Evolutionary conservation across 1,284 basidiomycete species (phyloP).

Genomic region (Ceratobasidium sp.): DNA sequence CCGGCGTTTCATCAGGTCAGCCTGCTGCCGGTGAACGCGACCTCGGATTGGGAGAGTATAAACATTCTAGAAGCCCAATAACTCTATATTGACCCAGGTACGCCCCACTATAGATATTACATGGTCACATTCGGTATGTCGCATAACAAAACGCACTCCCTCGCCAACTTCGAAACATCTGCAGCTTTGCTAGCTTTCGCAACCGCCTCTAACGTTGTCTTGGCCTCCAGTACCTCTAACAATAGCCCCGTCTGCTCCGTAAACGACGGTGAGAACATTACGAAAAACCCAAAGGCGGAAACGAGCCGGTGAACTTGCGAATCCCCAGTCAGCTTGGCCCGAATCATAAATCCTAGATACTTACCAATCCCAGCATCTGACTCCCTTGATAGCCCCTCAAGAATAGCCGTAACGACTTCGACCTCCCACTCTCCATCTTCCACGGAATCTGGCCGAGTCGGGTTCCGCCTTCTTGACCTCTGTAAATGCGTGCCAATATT

Average conservation of each 20-base stretch:
- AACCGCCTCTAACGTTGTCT: constrained; percentile 55
- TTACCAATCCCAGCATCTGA: constrained; percentile 72
- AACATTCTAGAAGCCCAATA: too few species aligned
- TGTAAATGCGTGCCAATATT: constrained; percentile 61
- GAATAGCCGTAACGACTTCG: constrained; percentile 76
- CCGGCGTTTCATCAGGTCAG: too few species aligned
- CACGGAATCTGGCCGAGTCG: constrained; percentile 53
- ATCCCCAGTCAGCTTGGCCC: too few species aligned
- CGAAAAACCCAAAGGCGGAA: constrained; percentile 72
- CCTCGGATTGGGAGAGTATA: too few species aligned
- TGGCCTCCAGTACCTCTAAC: constrained; percentile 72
- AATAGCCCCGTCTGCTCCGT: constrained; percentile 62
- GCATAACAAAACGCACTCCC: constrained; percentile 26
- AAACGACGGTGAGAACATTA: constrained; percentile 63
- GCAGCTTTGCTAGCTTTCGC: constrained; percentile 40
- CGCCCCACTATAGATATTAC: not conserved
- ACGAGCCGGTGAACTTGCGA: constrained; percentile 78
- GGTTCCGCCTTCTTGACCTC: constrained; percentile 48
- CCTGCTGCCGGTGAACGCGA: too few species aligned
- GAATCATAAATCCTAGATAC: too few species aligned
- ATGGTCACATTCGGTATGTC: not conserved
- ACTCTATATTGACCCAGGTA: too few species aligned
- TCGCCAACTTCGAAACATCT: constrained; percentile 21
- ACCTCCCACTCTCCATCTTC: constrained; percentile 80
- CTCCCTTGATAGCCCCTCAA: constrained; percentile 76